Base-by-base conservation (phyloP, 2,329 filamentous ascomycete genomes). In the Calonectria pseudoturangicola region DNA sequence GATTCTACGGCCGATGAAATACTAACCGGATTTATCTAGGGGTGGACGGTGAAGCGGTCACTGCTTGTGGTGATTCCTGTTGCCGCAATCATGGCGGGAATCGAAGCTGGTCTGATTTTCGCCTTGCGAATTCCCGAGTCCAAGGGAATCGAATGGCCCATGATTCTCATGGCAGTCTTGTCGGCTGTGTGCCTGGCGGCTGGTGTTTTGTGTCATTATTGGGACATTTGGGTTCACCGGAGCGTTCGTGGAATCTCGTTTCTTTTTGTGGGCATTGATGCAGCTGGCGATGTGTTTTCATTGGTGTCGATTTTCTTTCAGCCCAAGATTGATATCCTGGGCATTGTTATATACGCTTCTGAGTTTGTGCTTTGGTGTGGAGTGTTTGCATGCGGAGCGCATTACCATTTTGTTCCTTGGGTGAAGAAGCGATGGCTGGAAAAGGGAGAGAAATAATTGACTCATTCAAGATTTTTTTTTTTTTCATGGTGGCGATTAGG, bases 171-270 rank as follows among this genome's bases (percentile, higher is more conserved):
- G 92, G 92, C 92, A 1, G 88, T 91, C 0, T 81, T 94, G 0
- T 92, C 92, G 0, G 92, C 92, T 0, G 81, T 86, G 0, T 85
- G 94, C 3, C 87, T 94, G 1, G 91, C 91, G 1, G 87, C 90
- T 1, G 93, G 93, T 0, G 93, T 94, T 0, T 82, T 93, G 9
- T 85, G 90, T 2, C 92, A 94, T 79, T 94, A 94, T 77, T 90
- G 89, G 85, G 92, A 94, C 74, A 94, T 95, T 27, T 93, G 90
- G 77, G 80, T 87, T 2, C 89, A 93, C 75, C 87, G 90, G 8
- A 93, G 92, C 0, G 92, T 94, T 2, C 87, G 92, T 16, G 92
- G 93, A 9, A 94, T 94, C 47, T 93, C 92, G 1, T 94, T 94
- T 81, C 84, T 93, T 2, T 95, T 95, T 75, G 92, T 93, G 0